Evolutionary conservation across 495 filamentous ascomycete species (phyloP).

Genomic region (Bathelium albidoporum): DNA sequence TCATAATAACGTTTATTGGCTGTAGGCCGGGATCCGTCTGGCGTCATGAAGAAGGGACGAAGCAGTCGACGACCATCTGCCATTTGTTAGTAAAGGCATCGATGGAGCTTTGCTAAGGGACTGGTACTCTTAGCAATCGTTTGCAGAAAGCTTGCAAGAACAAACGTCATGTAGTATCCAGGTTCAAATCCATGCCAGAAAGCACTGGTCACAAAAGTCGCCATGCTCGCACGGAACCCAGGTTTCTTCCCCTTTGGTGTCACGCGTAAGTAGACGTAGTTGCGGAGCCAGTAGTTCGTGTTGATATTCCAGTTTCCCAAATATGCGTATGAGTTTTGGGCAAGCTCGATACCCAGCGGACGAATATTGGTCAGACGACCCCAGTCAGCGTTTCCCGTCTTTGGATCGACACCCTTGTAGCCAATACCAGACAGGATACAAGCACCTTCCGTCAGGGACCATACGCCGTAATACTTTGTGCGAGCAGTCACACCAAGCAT

Average conservation of each 20-base stretch:
- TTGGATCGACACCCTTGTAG: constrained; percentile 82
- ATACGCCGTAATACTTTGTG: constrained; percentile 92
- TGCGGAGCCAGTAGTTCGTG: constrained; percentile 92
- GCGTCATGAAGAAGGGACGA: constrained; percentile 85
- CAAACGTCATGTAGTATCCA: constrained; percentile 86
- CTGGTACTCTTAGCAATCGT: constrained; percentile 79
- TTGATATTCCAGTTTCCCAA: constrained; percentile 96
- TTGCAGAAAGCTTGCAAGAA: constrained; percentile 82
- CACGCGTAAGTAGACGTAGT: constrained; percentile 91
- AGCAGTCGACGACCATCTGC: constrained; percentile 78
- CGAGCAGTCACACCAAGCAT: constrained; percentile 73
- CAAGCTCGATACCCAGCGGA: constrained; percentile 69
- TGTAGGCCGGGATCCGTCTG: constrained; percentile 53
- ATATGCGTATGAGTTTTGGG: constrained; percentile 83
- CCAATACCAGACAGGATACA: constrained; percentile 91
- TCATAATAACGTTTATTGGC: constrained; percentile 81
- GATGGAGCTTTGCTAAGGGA: constrained; percentile 5
- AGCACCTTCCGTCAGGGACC: constrained; percentile 84
- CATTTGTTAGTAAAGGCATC: constrained; percentile 10
- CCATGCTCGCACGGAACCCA: constrained; percentile 87
- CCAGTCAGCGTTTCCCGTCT: constrained; percentile 76
- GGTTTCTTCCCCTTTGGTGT: constrained; percentile 94
- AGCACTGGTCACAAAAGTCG: constrained; percentile 85
- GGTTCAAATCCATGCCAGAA: constrained; percentile 99
- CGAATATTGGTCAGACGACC: constrained; percentile 79